Evolutionary conservation across 2,329 filamentous ascomycete species (phyloP), one percentile per base, ranked within the genome.

Genomic region (Epichloe gansuensis): DNA sequence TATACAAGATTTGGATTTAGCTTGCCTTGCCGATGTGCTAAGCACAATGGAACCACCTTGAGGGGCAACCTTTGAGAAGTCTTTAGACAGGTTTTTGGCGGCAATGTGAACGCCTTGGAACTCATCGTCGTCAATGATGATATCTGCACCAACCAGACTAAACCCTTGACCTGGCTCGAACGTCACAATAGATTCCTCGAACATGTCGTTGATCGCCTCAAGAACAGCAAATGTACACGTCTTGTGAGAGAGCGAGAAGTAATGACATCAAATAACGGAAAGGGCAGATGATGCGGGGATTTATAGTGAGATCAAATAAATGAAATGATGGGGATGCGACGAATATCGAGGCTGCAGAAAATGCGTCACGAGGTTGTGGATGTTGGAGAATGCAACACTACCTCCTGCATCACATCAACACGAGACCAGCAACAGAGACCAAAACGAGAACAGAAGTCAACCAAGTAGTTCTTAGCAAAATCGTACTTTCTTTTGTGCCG

Each of bases 51-150:
- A 56, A 52, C 54, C 47, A 42, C 46, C 31, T 25, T 45, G 48
- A 13, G 53, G 55, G 1, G 61, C 61, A 34, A 66, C 62, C 7
- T 53, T 61, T 4, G 56, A 53, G 38, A 66, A 62, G 50, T 66
- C 63, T 43, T 58, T 55, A 35, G 61, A 59, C 7, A 69, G 53
- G 21, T 65, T 68, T 35, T 59, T 55, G 11, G 60, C 65, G 5
- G 67, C 67, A 34, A 69, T 68, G 28, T 62, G 61, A 15, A 69
- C 56, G 9, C 67, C 67, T 4, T 60, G 47, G 15, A 59, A 60
- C 42, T 69, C 65, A 48, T 60, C 60, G 7, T 61, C 52, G 17
- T 66, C 61, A 39, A 65, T 57, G 31, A 67, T 48, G 35, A 69
- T 63, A 1, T 62, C 56, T 4, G 66, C 62, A 13, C 61, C 59